A percentile compares a stretch with the other conserved stretches of the same genome.
Conservation (phyloP, 331 rosid genomes). For the Pyrus hybrid region DNA sequence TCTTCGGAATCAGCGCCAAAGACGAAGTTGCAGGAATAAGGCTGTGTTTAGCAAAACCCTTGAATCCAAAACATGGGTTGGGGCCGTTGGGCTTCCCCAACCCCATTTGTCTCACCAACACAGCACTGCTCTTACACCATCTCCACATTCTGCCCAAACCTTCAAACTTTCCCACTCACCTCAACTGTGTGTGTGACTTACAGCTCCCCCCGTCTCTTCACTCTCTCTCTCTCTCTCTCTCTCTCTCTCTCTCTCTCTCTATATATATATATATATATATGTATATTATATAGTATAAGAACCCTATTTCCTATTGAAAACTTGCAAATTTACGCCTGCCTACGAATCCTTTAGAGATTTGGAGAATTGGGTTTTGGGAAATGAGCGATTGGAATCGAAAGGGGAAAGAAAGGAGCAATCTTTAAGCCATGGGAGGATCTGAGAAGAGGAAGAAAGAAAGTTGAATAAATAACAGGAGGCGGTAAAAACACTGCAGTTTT, state of each 20-base stretch:
- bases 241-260: no score
- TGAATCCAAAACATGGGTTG: conserved; percentile 3
- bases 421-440: neutral
- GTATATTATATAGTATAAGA: neutral
- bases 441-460: neutral
- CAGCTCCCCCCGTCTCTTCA: neutral
- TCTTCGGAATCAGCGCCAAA: neutral
- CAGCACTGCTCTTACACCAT: conserved; percentile 9
- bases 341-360: neutral
- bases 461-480: neutral
- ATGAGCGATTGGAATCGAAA: neutral
- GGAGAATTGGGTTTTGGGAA: neutral
- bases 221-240: no score
- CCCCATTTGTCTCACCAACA: conserved; percentile 22
- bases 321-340: neutral
- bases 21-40: neutral
- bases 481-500: neutral
- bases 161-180: neutral
- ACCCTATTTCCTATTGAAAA: neutral
- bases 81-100: neutral
- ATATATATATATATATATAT: no score
- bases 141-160: conserved; percentile 19
- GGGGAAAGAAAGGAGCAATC: neutral
- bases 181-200: neutral
- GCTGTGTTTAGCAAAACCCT: neutral